A percentile compares a stretch with the other conserved stretches of the same genome.
These are phyloP conservation scores for Grosmannia clavigera DNA, from an alignment of 2,329 filamentous ascomycete species.

Conservation along the genomic window DNA sequence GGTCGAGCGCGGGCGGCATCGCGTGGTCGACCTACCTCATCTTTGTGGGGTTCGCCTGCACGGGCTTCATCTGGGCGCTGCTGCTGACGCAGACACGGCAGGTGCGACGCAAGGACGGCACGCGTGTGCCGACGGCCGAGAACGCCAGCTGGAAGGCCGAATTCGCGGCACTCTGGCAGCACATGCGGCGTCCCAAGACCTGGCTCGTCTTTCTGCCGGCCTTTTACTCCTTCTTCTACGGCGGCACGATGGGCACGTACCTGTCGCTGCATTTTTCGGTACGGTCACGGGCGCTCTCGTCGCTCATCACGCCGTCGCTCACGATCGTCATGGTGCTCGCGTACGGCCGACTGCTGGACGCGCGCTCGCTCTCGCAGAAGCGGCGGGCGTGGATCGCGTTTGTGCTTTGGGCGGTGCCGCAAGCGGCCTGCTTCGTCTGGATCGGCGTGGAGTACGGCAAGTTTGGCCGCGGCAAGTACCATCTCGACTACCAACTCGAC, in stretches of 20 bases:
- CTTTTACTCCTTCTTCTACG: neutral
- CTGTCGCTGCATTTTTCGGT: constrained; percentile 1
- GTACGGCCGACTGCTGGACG: neutral
- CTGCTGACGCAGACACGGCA: neutral
- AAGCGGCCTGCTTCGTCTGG: neutral
- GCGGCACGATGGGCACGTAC: constrained; percentile 2
- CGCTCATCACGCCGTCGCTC: neutral
- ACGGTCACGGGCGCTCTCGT: neutral
- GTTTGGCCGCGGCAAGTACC: neutral
- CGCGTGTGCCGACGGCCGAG: neutral
- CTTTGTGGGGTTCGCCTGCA: neutral
- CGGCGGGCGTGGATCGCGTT: neutral
- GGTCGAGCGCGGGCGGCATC: neutral
- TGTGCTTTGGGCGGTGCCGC: neutral
- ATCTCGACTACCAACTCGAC: neutral
- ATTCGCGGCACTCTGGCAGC: neutral
- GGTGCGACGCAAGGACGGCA: neutral
- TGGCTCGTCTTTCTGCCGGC: constrained; percentile 1
- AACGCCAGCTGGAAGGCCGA: neutral
- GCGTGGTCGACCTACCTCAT: constrained; percentile 1
- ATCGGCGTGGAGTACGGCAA: constrained; percentile 1
- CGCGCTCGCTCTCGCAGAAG: neutral
- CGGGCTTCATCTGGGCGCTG: neutral
- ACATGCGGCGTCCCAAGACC: neutral
- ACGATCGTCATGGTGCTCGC: neutral